phyloP scores from a whole-genome alignment of 306 rosid species.

The Phaseolus lunatus region DNA sequence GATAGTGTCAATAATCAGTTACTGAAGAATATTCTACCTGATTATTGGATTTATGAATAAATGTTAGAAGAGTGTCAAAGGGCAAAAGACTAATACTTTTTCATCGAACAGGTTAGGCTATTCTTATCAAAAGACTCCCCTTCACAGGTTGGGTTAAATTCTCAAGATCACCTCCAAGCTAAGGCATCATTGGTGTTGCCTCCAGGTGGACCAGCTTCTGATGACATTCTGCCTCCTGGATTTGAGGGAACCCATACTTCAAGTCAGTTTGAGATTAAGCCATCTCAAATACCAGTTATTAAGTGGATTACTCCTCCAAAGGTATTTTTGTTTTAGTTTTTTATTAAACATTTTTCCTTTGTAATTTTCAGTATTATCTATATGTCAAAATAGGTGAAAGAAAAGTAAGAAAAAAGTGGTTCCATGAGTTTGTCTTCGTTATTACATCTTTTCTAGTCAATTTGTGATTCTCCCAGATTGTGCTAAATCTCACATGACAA shows the following conservation, averaged over 20 bases:
- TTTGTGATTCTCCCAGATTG: conserved; percentile 56
- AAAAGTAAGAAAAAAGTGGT: background rate
- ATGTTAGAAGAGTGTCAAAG: conserved; percentile 18
- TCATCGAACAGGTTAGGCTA: conserved; percentile 65
- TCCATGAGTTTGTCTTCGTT: conserved; percentile 26
- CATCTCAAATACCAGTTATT: conserved; percentile 73
- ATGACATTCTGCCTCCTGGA: conserved; percentile 85
- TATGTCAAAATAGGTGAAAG: background rate
- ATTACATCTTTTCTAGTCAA: conserved; percentile 29
- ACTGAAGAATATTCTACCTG: conserved; percentile 13
- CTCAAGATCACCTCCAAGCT: conserved; percentile 95
- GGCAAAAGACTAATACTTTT: conserved; percentile 32
- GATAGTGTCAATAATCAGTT: conserved; percentile 13
- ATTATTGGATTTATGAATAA: conserved; percentile 16
- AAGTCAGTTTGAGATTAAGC: conserved; percentile 64
- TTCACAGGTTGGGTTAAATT: conserved; percentile 73
- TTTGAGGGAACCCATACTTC: conserved; percentile 76
- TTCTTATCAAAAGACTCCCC: conserved; percentile 87
- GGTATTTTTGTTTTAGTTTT: conserved; percentile 54
- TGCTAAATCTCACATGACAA: conserved; percentile 68
- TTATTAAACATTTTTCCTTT: background rate
- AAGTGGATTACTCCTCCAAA: conserved; percentile 74
- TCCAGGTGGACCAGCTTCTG: conserved; percentile 70
- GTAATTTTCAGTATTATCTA: conserved; percentile 5
- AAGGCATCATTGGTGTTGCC: conserved; percentile 68